phyloP scores from a whole-genome alignment of 208 protist genomes.

The Leishmania arabica region DNA sequence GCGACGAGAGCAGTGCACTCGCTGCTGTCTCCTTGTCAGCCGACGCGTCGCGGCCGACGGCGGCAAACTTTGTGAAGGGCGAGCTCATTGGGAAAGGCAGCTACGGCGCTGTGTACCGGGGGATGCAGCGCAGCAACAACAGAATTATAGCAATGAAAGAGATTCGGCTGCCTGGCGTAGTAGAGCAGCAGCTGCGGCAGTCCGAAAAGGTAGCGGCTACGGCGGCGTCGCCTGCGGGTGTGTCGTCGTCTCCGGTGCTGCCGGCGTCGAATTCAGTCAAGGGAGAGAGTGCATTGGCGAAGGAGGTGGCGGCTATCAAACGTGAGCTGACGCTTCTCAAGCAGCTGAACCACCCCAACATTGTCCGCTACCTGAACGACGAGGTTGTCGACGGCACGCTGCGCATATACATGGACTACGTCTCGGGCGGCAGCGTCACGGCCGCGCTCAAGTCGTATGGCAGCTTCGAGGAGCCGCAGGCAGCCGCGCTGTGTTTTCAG shows the following conservation, averaged over 20 bases:
- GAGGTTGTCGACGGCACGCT: constrained; percentile 69
- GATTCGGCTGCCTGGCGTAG: constrained; percentile 44
- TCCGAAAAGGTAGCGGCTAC: neutral
- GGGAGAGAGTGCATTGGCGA: constrained; percentile 9
- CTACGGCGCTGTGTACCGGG: constrained; percentile 85
- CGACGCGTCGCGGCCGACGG: constrained; percentile 16
- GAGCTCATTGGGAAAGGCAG: constrained; percentile 88
- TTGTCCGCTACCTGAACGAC: constrained; percentile 87
- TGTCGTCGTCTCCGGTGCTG: neutral
- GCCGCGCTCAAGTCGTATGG: constrained; percentile 78
- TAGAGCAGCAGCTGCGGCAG: constrained; percentile 12
- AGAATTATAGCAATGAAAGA: constrained; percentile 91
- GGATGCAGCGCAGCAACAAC: constrained; percentile 88
- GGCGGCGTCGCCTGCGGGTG: constrained; percentile 1
- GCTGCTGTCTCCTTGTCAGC: neutral
- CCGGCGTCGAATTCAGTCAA: neutral
- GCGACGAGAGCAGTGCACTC: constrained; percentile 6
- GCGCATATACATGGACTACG: constrained; percentile 94
- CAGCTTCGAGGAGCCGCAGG: constrained; percentile 76
- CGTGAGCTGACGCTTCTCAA: constrained; percentile 81
- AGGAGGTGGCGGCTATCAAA: constrained; percentile 41
- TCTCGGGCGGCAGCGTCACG: constrained; percentile 90
- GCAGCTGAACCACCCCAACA: constrained; percentile 90
- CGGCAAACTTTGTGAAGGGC: constrained; percentile 62
- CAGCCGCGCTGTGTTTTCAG: constrained; percentile 72